Percentiles rank a stretch among this genome's conserved stretches.
These are phyloP conservation scores for Lipomyces kockii DNA, from an alignment of 805 yeast genomes.

Conservation along the genomic window DNA sequence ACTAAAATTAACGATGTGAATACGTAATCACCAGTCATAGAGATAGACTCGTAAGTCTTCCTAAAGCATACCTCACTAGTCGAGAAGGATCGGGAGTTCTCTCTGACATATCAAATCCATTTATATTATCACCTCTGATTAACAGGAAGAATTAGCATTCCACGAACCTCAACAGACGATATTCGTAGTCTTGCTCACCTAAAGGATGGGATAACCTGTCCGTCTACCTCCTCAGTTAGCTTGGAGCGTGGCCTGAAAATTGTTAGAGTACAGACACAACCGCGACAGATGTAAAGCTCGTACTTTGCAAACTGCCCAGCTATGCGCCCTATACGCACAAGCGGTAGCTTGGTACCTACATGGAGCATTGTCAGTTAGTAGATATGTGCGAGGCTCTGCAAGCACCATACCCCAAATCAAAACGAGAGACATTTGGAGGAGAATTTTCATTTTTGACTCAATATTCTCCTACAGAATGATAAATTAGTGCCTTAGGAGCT, in stretches of 20 bases:
- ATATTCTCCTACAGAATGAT: constrained; percentile 38
- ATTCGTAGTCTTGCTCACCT: constrained; percentile 17
- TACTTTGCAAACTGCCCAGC: constrained; percentile 53
- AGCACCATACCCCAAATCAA: constrained; percentile 47
- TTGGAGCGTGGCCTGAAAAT: constrained; percentile 47
- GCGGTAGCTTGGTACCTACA: constrained; percentile 46
- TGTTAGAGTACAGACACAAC: neutral
- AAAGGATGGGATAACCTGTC: constrained; percentile 49
- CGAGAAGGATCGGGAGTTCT: constrained; percentile 50
- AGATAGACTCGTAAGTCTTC: neutral
- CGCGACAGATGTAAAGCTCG: neutral
- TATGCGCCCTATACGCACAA: constrained; percentile 50
- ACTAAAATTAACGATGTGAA: constrained; percentile 20
- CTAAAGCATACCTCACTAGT: constrained; percentile 42
- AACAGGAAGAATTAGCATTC: neutral
- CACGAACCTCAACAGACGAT: neutral
- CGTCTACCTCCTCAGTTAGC: constrained; percentile 49
- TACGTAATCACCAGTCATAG: neutral
- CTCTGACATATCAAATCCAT: constrained; percentile 49
- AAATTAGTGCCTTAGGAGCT: neutral
- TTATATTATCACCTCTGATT: constrained; percentile 50
- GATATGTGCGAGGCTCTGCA: neutral
- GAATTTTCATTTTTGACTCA: constrained; percentile 50
- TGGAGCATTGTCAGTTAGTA: neutral
- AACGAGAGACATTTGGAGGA: constrained; percentile 51